Conservation (phyloP, 2,329 filamentous ascomycete species). For the Chlorencoelia australis region DNA sequence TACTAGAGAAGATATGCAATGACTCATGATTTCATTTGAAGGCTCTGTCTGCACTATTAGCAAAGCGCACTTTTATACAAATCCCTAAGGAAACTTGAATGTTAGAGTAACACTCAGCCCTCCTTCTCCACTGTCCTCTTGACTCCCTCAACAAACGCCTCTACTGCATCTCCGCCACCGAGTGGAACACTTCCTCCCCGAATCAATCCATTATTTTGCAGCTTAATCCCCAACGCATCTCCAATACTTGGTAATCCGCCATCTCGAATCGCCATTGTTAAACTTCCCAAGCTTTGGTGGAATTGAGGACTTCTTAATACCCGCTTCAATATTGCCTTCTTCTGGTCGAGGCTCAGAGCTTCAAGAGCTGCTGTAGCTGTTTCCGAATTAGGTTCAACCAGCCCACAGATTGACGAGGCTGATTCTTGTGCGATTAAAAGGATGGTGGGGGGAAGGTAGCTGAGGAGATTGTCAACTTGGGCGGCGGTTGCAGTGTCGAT, state of each 20-base stretch:
- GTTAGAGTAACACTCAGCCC: too few species aligned
- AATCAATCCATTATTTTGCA: constrained; percentile 78
- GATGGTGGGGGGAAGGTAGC: constrained; percentile 67
- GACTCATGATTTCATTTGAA: too few species aligned
- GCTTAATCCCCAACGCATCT: constrained; percentile 70
- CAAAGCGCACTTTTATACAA: too few species aligned
- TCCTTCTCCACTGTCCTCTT: constrained; percentile 64
- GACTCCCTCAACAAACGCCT: constrained; percentile 84
- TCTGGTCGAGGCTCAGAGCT: constrained; percentile 63
- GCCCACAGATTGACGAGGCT: constrained; percentile 43
- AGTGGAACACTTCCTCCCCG: constrained; percentile 70
- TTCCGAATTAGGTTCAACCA: constrained; percentile 57
- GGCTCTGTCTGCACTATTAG: too few species aligned
- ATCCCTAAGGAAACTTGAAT: too few species aligned
- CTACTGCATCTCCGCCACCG: constrained; percentile 78
- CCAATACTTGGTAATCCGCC: constrained; percentile 85
- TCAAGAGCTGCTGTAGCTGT: constrained; percentile 64
- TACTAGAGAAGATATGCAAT: too few species aligned
- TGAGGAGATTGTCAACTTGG: constrained; percentile 65
- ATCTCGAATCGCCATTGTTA: constrained; percentile 82
- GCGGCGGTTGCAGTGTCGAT: constrained; percentile 48
- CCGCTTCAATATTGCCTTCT: constrained; percentile 68
- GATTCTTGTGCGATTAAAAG: constrained; percentile 66
- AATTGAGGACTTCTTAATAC: constrained; percentile 88
- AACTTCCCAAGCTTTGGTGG: constrained; percentile 70